Evolutionary conservation across 441 rosid genomes (phyloP).

Genomic region (Corymbia citriodora): DNA sequence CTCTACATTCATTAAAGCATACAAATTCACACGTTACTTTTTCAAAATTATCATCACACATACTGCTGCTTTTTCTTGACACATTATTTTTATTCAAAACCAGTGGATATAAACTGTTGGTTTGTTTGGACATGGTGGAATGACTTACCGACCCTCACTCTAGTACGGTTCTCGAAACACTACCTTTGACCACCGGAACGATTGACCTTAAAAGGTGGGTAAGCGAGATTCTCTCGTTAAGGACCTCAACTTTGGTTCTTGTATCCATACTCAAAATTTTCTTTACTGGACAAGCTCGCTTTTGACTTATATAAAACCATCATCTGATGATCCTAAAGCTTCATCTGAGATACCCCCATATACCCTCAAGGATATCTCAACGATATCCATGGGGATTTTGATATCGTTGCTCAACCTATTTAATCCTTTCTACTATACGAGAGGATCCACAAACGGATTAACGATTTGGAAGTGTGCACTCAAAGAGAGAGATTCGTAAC

Average conservation of each 20-base stretch:
- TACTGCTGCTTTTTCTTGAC: not conserved
- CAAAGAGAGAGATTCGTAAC: not conserved
- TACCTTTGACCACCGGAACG: accelerated
- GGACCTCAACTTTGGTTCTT: not conserved
- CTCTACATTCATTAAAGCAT: no score
- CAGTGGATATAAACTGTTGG: accelerated
- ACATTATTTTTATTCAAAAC: accelerated
- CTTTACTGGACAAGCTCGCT: no score
- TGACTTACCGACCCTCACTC: not conserved
- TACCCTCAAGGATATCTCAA: no score
- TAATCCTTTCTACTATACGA: not conserved
- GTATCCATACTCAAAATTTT: accelerated
- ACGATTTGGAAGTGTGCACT: accelerated
- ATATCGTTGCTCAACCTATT: not conserved
- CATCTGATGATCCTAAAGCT: no score
- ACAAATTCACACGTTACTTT: not conserved
- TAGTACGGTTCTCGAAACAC: not conserved
- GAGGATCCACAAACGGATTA: not conserved
- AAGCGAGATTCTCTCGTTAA: not conserved
- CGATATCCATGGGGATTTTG: not conserved
- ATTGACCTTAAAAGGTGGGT: accelerated
- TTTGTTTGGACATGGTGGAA: not conserved
- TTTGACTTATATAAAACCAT: no score
- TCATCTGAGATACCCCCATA: no score
- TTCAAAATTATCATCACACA: not conserved